Evolutionary conservation across 495 filamentous ascomycete species (phyloP).

Genomic region (Neurospora sp.): DNA sequence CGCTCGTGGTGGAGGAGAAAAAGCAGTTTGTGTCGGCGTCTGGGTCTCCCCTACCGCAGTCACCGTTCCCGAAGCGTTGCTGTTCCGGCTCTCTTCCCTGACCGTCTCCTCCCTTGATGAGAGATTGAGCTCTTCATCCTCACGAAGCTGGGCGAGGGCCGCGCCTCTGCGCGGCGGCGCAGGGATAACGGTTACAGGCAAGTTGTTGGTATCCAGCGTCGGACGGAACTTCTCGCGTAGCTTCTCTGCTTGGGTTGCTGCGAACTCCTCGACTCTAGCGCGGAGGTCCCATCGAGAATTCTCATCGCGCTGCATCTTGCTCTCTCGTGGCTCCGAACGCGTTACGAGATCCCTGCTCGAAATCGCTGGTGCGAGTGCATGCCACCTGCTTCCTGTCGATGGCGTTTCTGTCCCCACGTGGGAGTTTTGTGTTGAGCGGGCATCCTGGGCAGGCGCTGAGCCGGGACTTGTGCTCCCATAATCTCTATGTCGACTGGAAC

Average conservation of each 20-base stretch:
- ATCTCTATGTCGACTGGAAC: slow-evolving; percentile 18
- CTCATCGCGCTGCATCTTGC: background rate
- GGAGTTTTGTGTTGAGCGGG: slow-evolving; percentile 4
- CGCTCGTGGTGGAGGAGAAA: background rate
- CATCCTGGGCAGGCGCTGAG: slow-evolving; percentile 4
- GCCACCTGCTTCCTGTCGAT: slow-evolving; percentile 16
- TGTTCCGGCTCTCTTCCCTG: slow-evolving; percentile 1
- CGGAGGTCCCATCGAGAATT: slow-evolving; percentile 32
- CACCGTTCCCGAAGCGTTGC: slow-evolving; percentile 5
- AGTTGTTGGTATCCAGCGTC: slow-evolving; percentile 36
- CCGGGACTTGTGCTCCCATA: slow-evolving; percentile 9
- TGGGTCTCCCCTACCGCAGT: background rate
- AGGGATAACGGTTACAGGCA: slow-evolving; percentile 40
- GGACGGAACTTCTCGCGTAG: slow-evolving; percentile 33
- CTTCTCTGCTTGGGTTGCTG: slow-evolving; percentile 36
- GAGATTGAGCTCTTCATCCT: slow-evolving; percentile 26
- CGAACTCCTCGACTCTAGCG: slow-evolving; percentile 35
- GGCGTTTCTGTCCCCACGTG: background rate
- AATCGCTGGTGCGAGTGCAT: slow-evolving; percentile 10
- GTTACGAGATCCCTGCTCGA: slow-evolving; percentile 15
- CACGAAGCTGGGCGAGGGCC: slow-evolving; percentile 31
- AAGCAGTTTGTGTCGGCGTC: background rate
- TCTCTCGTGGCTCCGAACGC: slow-evolving; percentile 1
- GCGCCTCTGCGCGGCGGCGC: slow-evolving; percentile 36
- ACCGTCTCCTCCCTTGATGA: background rate